phyloP scores from a whole-genome alignment of 495 filamentous ascomycete genomes.

The Bacidia gigantensis region DNA sequence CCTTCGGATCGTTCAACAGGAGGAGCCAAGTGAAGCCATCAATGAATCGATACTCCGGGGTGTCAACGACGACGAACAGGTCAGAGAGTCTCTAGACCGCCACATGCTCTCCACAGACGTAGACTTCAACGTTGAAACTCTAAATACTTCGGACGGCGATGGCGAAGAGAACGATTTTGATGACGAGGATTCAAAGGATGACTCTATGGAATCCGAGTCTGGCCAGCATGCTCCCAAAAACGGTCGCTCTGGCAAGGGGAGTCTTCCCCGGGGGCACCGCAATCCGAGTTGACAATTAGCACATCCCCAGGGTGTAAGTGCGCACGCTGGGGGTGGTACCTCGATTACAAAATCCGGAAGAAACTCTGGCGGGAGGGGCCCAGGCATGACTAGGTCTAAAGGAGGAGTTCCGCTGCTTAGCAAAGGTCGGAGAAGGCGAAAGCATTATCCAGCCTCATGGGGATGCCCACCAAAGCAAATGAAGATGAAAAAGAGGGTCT shows the following conservation, averaged over 20 bases:
- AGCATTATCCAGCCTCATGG: conserved; percentile 86
- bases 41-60: conserved; percentile 77
- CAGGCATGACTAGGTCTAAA: conserved; percentile 32
- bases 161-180: conserved; percentile 49
- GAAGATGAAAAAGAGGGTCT: conserved; percentile 93
- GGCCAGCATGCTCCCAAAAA: conserved; percentile 22
- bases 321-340: conserved; percentile 41
- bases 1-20: conserved; percentile 89
- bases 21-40: conserved; percentile 90
- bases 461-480: conserved; percentile 80
- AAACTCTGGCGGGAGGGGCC: conserved; percentile 25
- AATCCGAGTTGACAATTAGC: conserved; percentile 43
- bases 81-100: conserved; percentile 71
- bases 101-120: conserved; percentile 54
- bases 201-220: conserved; percentile 46
- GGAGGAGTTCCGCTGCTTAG: conserved; percentile 46
- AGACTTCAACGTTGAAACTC: conserved; percentile 30
- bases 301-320: conserved; percentile 38
- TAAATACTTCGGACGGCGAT: conserved; percentile 35
- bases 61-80: conserved; percentile 68
- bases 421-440: conserved; percentile 70
- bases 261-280: conserved; percentile 28
- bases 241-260: conserved; percentile 37
- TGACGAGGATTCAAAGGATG: conserved; percentile 45
- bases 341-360: conserved; percentile 31